Conservation (phyloP, 192 early-diverging fungal genomes). For the Backusella psychrophila region DNA sequence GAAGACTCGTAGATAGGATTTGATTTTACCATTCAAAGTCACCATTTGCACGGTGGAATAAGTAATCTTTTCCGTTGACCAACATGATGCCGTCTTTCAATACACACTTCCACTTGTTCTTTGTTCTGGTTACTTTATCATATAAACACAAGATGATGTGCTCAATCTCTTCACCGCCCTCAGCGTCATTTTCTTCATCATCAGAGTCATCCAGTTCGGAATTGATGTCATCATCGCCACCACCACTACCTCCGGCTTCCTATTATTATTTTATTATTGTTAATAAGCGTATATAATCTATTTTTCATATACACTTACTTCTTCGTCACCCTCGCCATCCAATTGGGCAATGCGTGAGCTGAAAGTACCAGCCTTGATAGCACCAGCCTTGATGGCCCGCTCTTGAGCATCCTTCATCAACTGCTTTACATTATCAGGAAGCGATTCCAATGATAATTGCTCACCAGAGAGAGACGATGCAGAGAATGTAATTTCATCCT, state of each 20-base stretch:
- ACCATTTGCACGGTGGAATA: conserved; percentile 92
- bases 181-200: conserved; percentile 59
- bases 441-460: conserved; percentile 14
- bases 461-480: conserved; percentile 29
- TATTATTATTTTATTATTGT: not conserved
- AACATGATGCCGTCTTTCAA: conserved; percentile 96
- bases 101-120: conserved; percentile 99
- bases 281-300: not conserved
- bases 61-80: conserved; percentile 92
- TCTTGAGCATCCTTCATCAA: conserved; percentile 26
- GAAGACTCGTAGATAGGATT: no score
- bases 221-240: conserved; percentile 63
- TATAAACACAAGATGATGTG: conserved; percentile 77
- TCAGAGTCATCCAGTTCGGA: conserved; percentile 70
- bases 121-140: conserved; percentile 86
- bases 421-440: conserved; percentile 29
- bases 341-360: conserved; percentile 31
- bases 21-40: conserved; percentile 93
- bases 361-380: conserved; percentile 27
- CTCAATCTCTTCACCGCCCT: conserved; percentile 62
- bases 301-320: conserved; percentile 16
- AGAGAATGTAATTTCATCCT: conserved; percentile 43
- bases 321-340: conserved; percentile 36
- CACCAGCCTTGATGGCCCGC: conserved; percentile 29
- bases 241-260: not conserved